These are phyloP conservation scores for Balakata baccata DNA, from an alignment of 345 rosid species.

Conservation along the genomic window DNA sequence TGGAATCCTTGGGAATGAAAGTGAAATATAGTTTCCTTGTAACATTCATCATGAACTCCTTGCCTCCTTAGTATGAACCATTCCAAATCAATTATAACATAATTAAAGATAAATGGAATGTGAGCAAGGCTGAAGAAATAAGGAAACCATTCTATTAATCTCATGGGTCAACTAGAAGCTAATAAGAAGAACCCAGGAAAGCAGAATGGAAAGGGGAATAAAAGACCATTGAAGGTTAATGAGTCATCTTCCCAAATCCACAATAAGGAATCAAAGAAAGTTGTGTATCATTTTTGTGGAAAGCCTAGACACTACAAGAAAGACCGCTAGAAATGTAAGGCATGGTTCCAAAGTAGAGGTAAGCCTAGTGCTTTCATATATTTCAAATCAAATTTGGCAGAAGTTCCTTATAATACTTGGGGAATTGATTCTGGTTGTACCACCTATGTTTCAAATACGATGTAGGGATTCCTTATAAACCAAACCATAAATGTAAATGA, in stretches of 20 bases:
- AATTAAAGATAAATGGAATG: background rate
- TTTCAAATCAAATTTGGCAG: conserved; percentile 6
- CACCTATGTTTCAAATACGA: conserved; percentile 7
- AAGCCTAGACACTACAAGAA: background rate
- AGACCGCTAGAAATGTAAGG: background rate
- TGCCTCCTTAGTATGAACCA: background rate
- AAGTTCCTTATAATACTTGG: conserved; percentile 15
- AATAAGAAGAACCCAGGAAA: conserved; percentile 16
- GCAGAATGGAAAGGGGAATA: background rate
- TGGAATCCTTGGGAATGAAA: background rate
- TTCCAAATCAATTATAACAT: background rate
- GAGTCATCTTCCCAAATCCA: background rate
- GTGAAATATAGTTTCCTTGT: background rate
- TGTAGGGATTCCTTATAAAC: background rate
- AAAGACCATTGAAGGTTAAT: background rate
- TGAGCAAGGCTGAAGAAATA: too few relatives aligned
- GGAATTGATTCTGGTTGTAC: conserved; percentile 12
- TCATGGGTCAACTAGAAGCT: too few relatives aligned
- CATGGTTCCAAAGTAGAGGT: background rate
- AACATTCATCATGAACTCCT: background rate
- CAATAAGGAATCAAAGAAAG: background rate
- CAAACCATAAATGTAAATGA: conserved; percentile 9
- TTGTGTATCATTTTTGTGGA: background rate
- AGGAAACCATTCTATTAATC: too few relatives aligned
- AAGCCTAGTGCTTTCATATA: background rate